These are phyloP conservation scores for Colletotrichum limetticola DNA, from an alignment of 2,329 filamentous ascomycete genomes.

Conservation along the genomic window DNA sequence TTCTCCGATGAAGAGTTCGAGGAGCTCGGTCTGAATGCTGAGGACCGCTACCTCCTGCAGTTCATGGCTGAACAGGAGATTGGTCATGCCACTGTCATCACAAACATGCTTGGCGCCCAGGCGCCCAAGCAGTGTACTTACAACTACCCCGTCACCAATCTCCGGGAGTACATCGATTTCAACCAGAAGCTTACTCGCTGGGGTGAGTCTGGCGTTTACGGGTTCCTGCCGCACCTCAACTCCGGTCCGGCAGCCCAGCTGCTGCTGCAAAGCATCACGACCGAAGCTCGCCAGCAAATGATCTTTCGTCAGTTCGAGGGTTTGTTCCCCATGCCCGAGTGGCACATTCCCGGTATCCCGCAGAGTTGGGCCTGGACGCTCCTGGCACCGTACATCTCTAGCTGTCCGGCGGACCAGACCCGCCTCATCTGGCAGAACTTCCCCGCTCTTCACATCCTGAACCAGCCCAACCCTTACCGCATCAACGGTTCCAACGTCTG, in stretches of 20 bases:
- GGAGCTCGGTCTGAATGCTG: slow-evolving; percentile 72
- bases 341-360: slow-evolving; percentile 83
- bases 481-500: slow-evolving; percentile 69
- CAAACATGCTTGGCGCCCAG: slow-evolving; percentile 78
- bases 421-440: slow-evolving; percentile 88
- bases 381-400: slow-evolving; percentile 82
- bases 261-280: slow-evolving; percentile 79
- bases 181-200: slow-evolving; percentile 86
- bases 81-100: slow-evolving; percentile 80
- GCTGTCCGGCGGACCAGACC: slow-evolving; percentile 78
- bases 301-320: slow-evolving; percentile 87
- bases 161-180: slow-evolving; percentile 85
- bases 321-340: slow-evolving; percentile 83
- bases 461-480: slow-evolving; percentile 80
- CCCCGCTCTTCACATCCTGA: slow-evolving; percentile 75
- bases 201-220: slow-evolving; percentile 83
- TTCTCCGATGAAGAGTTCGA: slow-evolving; percentile 78
- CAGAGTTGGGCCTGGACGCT: slow-evolving; percentile 89
- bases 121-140: slow-evolving; percentile 83
- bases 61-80: slow-evolving; percentile 83
- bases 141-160: slow-evolving; percentile 81
- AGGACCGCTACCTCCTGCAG: slow-evolving; percentile 76
- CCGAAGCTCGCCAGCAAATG: slow-evolving; percentile 85
- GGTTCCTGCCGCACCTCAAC: slow-evolving; percentile 82
- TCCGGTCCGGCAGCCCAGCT: slow-evolving; percentile 79